Base-by-base conservation (phyloP, 148 eudicot species). In the Rhododendron henanense region DNA sequence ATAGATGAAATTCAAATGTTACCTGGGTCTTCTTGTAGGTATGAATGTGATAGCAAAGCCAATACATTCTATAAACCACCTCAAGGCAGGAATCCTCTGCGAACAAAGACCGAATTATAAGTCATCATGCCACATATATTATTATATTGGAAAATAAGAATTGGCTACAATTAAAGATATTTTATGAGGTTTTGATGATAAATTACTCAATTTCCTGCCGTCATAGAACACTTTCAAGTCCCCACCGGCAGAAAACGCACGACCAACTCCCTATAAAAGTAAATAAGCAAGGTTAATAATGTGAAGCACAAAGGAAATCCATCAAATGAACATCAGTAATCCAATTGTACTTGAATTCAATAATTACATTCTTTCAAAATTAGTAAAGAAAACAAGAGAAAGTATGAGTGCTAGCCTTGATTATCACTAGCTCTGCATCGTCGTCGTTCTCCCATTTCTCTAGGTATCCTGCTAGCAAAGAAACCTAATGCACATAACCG, bases 161-260 rank as follows among this genome's bases (percentile, higher is more conserved):
- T 65, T 41, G 13, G 31, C 78, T 65, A 28, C 55, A 31, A 5
- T 65, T 1, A 8, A 53, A 19, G 53, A 61, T 57, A 57, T 65
- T 10, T 21, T 16, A 31, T 13, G 19, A 31, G 39, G 39, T 76
- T 44, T 75, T 53, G 50, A 44, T 9, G 6, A 78, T 51, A n/a
- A 89, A 71, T 91, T 92, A 95, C 98, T 92, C 87, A 88, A 85
- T 35, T 85, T 86, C 88, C 91, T 94, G 71, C 98, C 98, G 81
- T 91, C 90, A 53, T 97, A 95, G 89, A 97, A 97, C 94, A 97
- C 87, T 76, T 91, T 92, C 87, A 97, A 88, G 90, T 97, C 99
- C 73, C 99, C 99, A 80, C 99, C 99, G 59, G 99, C 99, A 82
- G 98, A 97, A 88, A 89, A 97, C 28, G 99, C 99, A 74, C 99